Base-by-base conservation (phyloP, 345 rosid genomes). In the Arabis hirsuta region DNA sequence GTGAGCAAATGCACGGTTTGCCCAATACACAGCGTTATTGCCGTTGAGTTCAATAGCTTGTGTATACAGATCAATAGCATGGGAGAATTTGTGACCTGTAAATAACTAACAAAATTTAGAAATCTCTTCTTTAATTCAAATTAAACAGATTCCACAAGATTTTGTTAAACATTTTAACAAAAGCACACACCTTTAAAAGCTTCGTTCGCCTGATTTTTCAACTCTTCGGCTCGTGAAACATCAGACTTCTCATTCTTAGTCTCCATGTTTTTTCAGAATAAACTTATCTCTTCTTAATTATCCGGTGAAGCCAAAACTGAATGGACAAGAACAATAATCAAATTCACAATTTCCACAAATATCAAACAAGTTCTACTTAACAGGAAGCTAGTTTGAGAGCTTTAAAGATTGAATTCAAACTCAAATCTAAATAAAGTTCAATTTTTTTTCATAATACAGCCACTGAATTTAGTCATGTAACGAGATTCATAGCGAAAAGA, bases 1-100 rank as follows among this genome's bases (percentile, higher is more conserved):
- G 80, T 91, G 99, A 53, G 99, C 93, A 70, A 91, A 86, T 55
- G 99, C 91, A 58, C 99, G 95, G 69, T 95, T 91, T 38, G 99
- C 99, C 85, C 92, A 95, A 74, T 95, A 95, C 71, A 95, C 96
- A 76, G 99, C 93, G 76, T 88, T 95, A 52, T 74, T 76, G 26
- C 77, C 19, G 62, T 80, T 84, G 68, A 86, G 73, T 63, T 87
- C 90, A 75, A 91, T 88, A 50, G 99, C 99, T 79, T 87, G 86
- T 4, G 92, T 67, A 68, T 95, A 95, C 8, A 91, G 81, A 65
- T 88, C 97, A 71, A 95, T 88, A 39, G 99, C 97, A 65, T 82
- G 85, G 11, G 82, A 73, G 80, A 72, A 91, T 70, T 89, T 95
- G 82, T 84, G 87, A 12, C 83, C 99, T 91, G 83, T 62, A 80